Base-by-base conservation (phyloP, 2,329 filamentous ascomycete species). In the Fusarium vanettenii region DNA sequence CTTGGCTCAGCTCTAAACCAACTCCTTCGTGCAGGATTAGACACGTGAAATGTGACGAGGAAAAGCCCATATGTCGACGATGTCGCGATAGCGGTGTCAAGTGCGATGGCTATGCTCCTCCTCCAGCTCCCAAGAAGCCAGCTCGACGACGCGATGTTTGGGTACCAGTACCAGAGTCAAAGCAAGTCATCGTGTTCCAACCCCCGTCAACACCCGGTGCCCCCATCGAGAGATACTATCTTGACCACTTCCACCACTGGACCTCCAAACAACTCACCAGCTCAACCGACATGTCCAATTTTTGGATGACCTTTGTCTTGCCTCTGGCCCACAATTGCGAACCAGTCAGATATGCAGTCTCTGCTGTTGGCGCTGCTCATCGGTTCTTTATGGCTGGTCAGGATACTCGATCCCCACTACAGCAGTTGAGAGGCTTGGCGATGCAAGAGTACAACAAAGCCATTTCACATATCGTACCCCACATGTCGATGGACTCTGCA, bases 41-140 rank as follows among this genome's bases (percentile, higher is more conserved):
- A 8, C 76, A 76, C 29, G 45, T 76, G 29, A 79, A 79, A 33
- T 81, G 79, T 48, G 79, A 81, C 52, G 79, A 81, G 45, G 67
- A 72, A 22, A 80, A 79, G 18, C 77, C 76, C 8, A 68, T 67
- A 0, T 79, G 77, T 31, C 72, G 57, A 5, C 70, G 77, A 14
- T 79, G 77, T 60, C 59, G 60, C 5, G 68, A 69, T 6, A 55
- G 62, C 4, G 62, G 70, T 1, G 69, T 76, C 39, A 72, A 71
- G 31, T 79, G 77, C 20, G 77, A 79, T 13, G 77, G 77, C 3
- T 79, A 79, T 67, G 60, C 61, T 2, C 37, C 48, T 4, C 48
- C 48, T 52, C 48, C 48, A 14, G 10, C 20, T 4, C 66, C 72
- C 55, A 43, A 73, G 43, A 31, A 60, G 45, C 14, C 62, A 66